These are phyloP conservation scores for Pleurotus ostreatus DNA, from an alignment of 768 basidiomycete species.

Conservation along the genomic window DNA sequence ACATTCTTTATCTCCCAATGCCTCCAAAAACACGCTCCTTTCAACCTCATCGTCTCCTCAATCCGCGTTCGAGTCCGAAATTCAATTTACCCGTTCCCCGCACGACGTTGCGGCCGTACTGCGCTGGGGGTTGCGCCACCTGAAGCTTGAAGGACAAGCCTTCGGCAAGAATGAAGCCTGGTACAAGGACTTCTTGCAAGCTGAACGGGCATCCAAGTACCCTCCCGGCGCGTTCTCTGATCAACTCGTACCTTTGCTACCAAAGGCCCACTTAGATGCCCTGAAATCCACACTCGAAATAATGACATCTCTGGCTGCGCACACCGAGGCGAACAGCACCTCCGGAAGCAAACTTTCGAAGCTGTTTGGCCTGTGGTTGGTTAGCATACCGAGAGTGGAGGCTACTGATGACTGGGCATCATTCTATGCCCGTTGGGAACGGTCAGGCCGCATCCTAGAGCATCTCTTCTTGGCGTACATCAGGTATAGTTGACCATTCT, in stretches of 20 bases:
- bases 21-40: conserved; percentile 44
- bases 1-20: conserved; percentile 51
- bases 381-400: conserved; percentile 44
- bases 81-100: conserved; percentile 60
- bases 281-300: conserved; percentile 55
- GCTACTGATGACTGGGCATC: conserved; percentile 53
- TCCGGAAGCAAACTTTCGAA: conserved; percentile 78
- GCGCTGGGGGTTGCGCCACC: conserved; percentile 77
- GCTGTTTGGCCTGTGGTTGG: conserved; percentile 70
- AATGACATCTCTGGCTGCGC: conserved; percentile 67
- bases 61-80: conserved; percentile 59
- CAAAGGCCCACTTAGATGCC: conserved; percentile 53
- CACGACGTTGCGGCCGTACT: conserved; percentile 79
- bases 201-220: conserved; percentile 58
- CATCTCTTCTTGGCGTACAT: conserved; percentile 73
- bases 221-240: conserved; percentile 61
- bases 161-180: conserved; percentile 65
- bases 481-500: conserved; percentile 40
- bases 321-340: conserved; percentile 66
- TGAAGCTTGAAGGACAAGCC: conserved; percentile 52
- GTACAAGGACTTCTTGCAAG: conserved; percentile 61
- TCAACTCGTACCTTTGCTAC: conserved; percentile 55
- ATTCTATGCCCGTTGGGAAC: conserved; percentile 77
- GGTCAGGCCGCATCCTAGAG: conserved; percentile 66
- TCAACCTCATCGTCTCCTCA: conserved; percentile 41